These are phyloP conservation scores for Sequoiadendron giganteum DNA, from an alignment of 75 land plant species.

Conservation along the genomic window DNA sequence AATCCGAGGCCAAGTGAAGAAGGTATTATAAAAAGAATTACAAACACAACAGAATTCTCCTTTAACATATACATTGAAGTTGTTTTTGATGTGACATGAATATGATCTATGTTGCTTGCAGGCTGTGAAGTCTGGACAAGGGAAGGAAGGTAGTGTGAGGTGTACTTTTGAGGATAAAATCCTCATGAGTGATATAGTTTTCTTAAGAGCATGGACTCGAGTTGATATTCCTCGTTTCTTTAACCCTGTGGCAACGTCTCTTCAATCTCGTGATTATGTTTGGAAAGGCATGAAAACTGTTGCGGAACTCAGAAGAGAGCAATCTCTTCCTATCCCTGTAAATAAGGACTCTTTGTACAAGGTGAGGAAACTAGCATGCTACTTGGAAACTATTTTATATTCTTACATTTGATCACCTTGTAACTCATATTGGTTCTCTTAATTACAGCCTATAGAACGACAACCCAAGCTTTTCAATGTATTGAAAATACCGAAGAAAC, in stretches of 20 bases:
- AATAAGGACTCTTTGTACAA: constrained; percentile 90
- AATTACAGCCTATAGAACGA: constrained; percentile 73
- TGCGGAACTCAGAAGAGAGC: constrained; percentile 75
- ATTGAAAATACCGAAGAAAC: constrained; percentile 68
- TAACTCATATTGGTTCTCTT: background rate
- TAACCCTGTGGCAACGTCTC: constrained; percentile 83
- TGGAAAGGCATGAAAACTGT: constrained; percentile 99
- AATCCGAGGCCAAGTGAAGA: constrained; percentile 95
- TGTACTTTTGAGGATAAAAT: constrained; percentile 99
- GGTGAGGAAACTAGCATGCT: constrained; percentile 36
- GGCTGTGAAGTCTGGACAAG: constrained; percentile 92
- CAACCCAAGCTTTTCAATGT: constrained; percentile 79
- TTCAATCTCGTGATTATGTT: constrained; percentile 69
- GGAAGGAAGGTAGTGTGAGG: constrained; percentile 92
- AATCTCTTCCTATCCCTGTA: constrained; percentile 67
- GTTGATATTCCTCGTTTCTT: constrained; percentile 85
- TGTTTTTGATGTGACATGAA: constrained; percentile 15
- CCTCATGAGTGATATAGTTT: constrained; percentile 91
- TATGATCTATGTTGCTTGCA: constrained; percentile 16
- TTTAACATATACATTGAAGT: background rate
- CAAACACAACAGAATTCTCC: background rate
- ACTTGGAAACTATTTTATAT: background rate
- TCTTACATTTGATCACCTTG: background rate
- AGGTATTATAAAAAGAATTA: constrained; percentile 49
- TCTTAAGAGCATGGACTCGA: constrained; percentile 85